Percentiles rank a stretch among this genome's conserved stretches.
Conservation (phyloP, 139 green algal genomes). For the Ulvella scutata region DNA sequence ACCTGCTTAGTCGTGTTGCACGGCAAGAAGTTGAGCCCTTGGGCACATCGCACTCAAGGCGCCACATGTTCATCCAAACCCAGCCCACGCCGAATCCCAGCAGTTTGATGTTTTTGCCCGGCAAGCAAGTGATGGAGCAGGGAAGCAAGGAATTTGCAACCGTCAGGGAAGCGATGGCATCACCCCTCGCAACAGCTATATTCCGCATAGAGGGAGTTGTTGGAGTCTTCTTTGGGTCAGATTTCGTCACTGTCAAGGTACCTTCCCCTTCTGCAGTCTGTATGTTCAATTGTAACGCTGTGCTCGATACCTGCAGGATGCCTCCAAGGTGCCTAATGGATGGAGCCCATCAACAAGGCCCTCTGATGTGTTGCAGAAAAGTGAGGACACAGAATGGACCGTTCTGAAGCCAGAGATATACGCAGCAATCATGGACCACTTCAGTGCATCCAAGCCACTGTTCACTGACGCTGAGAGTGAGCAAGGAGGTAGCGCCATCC, state of each 20-base stretch:
- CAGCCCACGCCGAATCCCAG: constrained; percentile 86
- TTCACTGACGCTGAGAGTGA: constrained; percentile 30
- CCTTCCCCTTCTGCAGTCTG: too few species aligned
- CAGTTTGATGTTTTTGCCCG: constrained; percentile 95
- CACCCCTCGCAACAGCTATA: constrained; percentile 75
- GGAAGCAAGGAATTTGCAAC: constrained; percentile 56
- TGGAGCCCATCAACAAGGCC: too few species aligned
- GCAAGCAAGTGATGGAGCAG: constrained; percentile 54
- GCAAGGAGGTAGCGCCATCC: constrained; percentile 39
- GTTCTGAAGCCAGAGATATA: constrained; percentile 90
- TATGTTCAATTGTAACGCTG: too few species aligned
- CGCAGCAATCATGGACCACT: constrained; percentile 93
- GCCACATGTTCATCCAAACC: constrained; percentile 98
- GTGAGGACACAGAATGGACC: constrained; percentile 50
- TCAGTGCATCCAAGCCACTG: constrained; percentile 52
- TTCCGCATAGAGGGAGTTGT: constrained; percentile 77
- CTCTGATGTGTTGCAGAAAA: constrained; percentile 24
- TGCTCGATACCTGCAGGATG: too few species aligned
- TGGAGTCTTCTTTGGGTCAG: constrained; percentile 86
- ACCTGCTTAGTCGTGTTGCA: too few species aligned
- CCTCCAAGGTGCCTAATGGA: too few species aligned
- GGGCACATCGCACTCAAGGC: too few species aligned
- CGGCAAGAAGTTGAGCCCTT: too few species aligned
- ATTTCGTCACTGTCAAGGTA: constrained; percentile 90
- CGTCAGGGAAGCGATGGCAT: constrained; percentile 67